A percentile compares a stretch with the other conserved stretches of the same genome.
Evolutionary conservation across 805 yeast species (phyloP).

Genomic region (Candida sanyiensis): DNA sequence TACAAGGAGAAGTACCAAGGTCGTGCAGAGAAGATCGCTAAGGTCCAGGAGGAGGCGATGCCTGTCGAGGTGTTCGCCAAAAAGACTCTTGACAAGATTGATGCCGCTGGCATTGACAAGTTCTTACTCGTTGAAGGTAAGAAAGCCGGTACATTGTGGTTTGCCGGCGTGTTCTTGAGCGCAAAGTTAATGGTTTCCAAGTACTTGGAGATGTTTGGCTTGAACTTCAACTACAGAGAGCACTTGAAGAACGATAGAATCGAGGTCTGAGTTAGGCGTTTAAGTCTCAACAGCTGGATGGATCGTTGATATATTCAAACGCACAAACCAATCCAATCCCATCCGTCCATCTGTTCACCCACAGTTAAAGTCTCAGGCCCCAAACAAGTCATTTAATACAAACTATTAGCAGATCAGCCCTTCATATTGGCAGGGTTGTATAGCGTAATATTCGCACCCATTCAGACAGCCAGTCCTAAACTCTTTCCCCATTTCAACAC

Average conservation of each 20-base stretch:
- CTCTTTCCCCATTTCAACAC: too few species aligned
- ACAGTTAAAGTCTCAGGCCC: too few species aligned
- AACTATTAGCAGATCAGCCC: too few species aligned
- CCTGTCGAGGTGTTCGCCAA: conserved; percentile 35
- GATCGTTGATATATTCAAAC: too few species aligned
- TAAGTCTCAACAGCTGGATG: not conserved
- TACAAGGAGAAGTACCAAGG: conserved; percentile 13
- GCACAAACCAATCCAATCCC: too few species aligned
- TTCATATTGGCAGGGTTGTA: too few species aligned
- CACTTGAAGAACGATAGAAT: conserved; percentile 13
- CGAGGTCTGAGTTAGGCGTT: not conserved
- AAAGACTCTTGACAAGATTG: conserved; percentile 34
- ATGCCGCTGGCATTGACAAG: conserved; percentile 14
- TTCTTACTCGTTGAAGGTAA: conserved; percentile 22
- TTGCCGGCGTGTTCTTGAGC: conserved; percentile 8
- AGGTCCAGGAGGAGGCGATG: conserved; percentile 19
- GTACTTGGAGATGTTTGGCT: conserved; percentile 17
- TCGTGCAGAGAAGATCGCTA: conserved; percentile 8
- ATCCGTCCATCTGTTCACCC: too few species aligned
- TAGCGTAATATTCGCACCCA: too few species aligned
- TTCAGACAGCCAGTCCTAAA: too few species aligned
- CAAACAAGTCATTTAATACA: too few species aligned
- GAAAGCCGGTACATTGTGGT: conserved; percentile 12
- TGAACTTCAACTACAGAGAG: conserved; percentile 22
- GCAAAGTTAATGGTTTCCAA: conserved; percentile 12